Evolutionary conservation across 1,284 basidiomycete genomes (phyloP).

Genomic region (Marasmius oreades): DNA sequence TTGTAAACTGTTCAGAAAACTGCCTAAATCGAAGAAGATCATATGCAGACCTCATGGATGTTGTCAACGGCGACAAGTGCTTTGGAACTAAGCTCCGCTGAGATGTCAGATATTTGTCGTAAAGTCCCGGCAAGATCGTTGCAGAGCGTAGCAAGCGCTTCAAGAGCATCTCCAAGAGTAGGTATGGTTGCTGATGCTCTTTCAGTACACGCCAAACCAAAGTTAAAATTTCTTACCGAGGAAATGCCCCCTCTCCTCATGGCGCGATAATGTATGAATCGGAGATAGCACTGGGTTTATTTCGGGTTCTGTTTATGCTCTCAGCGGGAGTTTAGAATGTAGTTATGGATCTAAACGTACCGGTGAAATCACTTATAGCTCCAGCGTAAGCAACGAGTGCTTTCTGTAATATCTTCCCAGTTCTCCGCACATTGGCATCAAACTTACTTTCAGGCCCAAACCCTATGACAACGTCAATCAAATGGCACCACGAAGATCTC

Average conservation of each 20-base stretch:
- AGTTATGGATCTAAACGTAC: slow-evolving; percentile 26
- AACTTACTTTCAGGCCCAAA: slow-evolving; percentile 54
- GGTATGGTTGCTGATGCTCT: slow-evolving; percentile 60
- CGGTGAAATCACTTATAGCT: slow-evolving; percentile 65
- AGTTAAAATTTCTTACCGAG: slow-evolving; percentile 16
- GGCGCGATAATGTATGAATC: slow-evolving; percentile 42
- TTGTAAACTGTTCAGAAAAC: neutral
- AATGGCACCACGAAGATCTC: neutral
- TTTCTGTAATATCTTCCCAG: slow-evolving; percentile 54
- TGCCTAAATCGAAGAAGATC: neutral
- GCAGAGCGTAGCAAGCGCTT: slow-evolving; percentile 62
- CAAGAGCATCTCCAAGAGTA: slow-evolving; percentile 72
- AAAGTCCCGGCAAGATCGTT: slow-evolving; percentile 58
- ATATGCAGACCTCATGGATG: slow-evolving; percentile 56
- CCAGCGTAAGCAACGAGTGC: slow-evolving; percentile 66
- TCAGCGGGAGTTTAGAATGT: neutral
- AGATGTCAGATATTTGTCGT: slow-evolving; percentile 64
- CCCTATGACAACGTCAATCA: slow-evolving; percentile 33
- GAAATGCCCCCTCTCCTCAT: slow-evolving; percentile 39
- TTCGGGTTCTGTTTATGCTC: slow-evolving; percentile 47
- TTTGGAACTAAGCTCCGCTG: slow-evolving; percentile 67
- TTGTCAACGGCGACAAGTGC: slow-evolving; percentile 71
- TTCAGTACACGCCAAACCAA: neutral
- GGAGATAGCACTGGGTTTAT: slow-evolving; percentile 66
- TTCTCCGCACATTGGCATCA: slow-evolving; percentile 47